Evolutionary conservation across 306 rosid species (phyloP).

Genomic region (Gastrolobium bilobum): DNA sequence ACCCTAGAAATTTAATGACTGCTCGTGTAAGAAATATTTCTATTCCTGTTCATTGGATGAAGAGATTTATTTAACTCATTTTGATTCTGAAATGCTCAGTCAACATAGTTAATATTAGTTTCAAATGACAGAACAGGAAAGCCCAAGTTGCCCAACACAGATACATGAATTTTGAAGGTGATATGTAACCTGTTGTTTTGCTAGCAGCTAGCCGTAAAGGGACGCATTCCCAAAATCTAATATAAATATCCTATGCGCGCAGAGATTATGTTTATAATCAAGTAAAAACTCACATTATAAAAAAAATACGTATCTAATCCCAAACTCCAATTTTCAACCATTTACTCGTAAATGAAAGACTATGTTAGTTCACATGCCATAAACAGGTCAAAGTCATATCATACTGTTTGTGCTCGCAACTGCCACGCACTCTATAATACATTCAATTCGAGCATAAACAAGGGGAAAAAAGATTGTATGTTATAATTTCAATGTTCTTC

Average conservation of each 20-base stretch:
- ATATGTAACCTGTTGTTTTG: background rate
- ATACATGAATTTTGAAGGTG: background rate
- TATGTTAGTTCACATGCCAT: constrained; percentile 7
- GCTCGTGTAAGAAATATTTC: background rate
- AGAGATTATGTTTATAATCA: constrained; percentile 19
- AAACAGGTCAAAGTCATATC: constrained; percentile 3
- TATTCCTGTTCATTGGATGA: background rate
- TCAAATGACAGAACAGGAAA: background rate
- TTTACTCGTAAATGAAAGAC: background rate
- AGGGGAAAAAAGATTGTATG: background rate
- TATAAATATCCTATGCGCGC: background rate
- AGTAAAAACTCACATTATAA: background rate
- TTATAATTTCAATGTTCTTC: constrained; percentile 3
- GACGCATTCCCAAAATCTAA: background rate
- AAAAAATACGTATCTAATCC: background rate
- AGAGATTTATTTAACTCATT: constrained; percentile 3
- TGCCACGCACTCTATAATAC: background rate
- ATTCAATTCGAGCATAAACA: background rate
- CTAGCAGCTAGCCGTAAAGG: background rate
- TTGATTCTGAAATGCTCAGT: background rate
- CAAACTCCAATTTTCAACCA: constrained; percentile 26
- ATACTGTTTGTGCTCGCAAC: background rate
- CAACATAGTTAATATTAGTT: constrained; percentile 27
- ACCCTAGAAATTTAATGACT: background rate
- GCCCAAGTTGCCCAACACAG: background rate